A percentile compares a stretch with the other conserved stretches of the same genome.
These are phyloP conservation scores for Wilcoxina mikolae DNA, from an alignment of 495 filamentous ascomycete species.

Conservation along the genomic window DNA sequence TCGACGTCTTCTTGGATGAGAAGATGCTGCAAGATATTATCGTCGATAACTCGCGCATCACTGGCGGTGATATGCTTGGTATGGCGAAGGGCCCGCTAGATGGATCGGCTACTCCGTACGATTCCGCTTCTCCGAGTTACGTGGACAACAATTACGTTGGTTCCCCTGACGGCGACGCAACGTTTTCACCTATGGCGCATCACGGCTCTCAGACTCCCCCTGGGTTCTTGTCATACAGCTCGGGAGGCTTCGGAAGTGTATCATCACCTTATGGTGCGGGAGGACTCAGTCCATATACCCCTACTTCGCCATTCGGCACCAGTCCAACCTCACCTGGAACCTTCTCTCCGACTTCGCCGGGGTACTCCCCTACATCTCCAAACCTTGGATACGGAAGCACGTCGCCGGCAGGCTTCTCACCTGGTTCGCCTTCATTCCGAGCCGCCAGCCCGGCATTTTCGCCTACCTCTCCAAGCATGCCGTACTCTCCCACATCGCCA, in stretches of 20 bases:
- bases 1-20: constrained; percentile 83
- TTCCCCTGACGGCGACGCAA: constrained; percentile 62
- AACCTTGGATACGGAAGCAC: constrained; percentile 39
- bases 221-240: constrained; percentile 53
- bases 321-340: constrained; percentile 53
- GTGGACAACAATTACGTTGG: constrained; percentile 54
- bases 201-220: constrained; percentile 58
- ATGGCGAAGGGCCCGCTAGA: constrained; percentile 62
- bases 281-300: constrained; percentile 26
- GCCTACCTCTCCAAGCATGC: constrained; percentile 51
- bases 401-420: constrained; percentile 47
- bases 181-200: constrained; percentile 80
- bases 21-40: constrained; percentile 90
- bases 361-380: constrained; percentile 50
- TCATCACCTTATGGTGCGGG: constrained; percentile 18
- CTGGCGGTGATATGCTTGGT: constrained; percentile 45
- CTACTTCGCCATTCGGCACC: constrained; percentile 61
- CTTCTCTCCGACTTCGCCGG: constrained; percentile 59
- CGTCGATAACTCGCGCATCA: constrained; percentile 67
- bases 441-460: constrained; percentile 74
- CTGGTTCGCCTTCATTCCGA: constrained; percentile 59
- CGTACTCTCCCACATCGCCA: constrained; percentile 34
- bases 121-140: constrained; percentile 72
- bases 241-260: constrained; percentile 36
- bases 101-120: constrained; percentile 88